phyloP scores from a whole-genome alignment of 352 stramenopile species.

The Globisporangium perplexum region DNA sequence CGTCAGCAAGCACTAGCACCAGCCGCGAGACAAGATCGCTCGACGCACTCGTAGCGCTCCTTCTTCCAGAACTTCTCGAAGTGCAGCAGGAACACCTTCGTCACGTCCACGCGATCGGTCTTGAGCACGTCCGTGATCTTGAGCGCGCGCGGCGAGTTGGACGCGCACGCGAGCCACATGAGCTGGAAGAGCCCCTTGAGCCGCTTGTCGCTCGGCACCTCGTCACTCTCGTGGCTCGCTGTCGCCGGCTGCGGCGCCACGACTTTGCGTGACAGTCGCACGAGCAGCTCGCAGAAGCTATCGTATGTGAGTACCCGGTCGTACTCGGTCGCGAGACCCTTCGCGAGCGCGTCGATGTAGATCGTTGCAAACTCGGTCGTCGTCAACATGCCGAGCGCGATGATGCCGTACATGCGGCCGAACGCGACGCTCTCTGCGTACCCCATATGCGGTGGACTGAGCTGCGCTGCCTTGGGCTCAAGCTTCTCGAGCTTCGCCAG shows the following conservation, averaged over 20 bases:
- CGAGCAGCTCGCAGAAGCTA: conserved; percentile 60
- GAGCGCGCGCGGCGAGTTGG: conserved; percentile 37
- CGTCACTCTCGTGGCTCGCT: conserved; percentile 10
- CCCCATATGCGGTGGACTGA: conserved; percentile 47
- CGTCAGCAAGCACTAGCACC: background rate
- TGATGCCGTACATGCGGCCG: conserved; percentile 66
- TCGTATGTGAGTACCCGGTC: conserved; percentile 59
- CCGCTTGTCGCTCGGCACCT: conserved; percentile 30
- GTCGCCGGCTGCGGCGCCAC: conserved; percentile 6
- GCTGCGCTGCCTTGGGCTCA: conserved; percentile 40
- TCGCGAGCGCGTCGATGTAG: conserved; percentile 73
- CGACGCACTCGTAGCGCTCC: conserved; percentile 50
- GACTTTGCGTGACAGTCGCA: conserved; percentile 48
- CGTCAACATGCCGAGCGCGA: conserved; percentile 66
- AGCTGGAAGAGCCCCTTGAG: conserved; percentile 80
- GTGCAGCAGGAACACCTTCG: conserved; percentile 53
- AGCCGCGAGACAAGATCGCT: background rate
- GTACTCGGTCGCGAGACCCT: conserved; percentile 41
- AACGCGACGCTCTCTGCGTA: conserved; percentile 71
- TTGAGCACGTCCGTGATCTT: conserved; percentile 73
- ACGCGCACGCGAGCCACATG: conserved; percentile 73
- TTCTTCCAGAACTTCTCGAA: conserved; percentile 83
- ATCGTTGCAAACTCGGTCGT: conserved; percentile 70
- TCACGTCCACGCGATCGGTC: conserved; percentile 55
- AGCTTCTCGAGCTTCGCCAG: conserved; percentile 63